Evolutionary conservation across 768 basidiomycete species (phyloP).

Genomic region (Cubamyces lactineus): DNA sequence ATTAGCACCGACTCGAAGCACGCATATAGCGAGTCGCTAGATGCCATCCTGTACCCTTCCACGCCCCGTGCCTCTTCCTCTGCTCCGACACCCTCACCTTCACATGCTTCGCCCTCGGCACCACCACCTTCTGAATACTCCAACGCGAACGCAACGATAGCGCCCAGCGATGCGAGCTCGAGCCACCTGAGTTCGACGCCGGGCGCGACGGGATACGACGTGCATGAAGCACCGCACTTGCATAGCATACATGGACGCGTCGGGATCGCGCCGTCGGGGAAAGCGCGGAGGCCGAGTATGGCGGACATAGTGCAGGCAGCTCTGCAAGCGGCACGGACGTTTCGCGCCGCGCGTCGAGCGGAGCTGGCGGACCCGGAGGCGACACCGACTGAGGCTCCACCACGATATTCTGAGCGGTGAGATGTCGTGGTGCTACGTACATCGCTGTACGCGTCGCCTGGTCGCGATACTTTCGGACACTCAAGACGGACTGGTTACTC

Average conservation of each 20-base stretch:
- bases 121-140: neutral
- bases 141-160: neutral
- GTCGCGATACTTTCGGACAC: too few species aligned
- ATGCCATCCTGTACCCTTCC: neutral
- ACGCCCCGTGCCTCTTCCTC: neutral
- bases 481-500: too few species aligned
- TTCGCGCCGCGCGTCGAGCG: neutral
- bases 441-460: too few species aligned
- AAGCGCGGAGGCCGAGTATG: neutral
- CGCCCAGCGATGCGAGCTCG: neutral
- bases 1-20: neutral
- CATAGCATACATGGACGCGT: slow-evolving; percentile 4
- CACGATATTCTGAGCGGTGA: slow-evolving; percentile 4
- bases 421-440: too few species aligned
- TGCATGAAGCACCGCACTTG: slow-evolving; percentile 1
- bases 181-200: neutral
- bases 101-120: neutral
- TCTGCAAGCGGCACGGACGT: neutral
- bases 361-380: neutral
- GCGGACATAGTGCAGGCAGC: neutral
- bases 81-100: neutral
- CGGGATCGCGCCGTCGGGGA: neutral
- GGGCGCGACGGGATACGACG: neutral
- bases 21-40: neutral
- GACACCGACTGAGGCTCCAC: slow-evolving; percentile 9